A percentile compares a stretch with the other conserved stretches of the same genome.
These are phyloP conservation scores for Cucurbita argyrosperma DNA, from an alignment of 306 rosid species.

Conservation along the genomic window DNA sequence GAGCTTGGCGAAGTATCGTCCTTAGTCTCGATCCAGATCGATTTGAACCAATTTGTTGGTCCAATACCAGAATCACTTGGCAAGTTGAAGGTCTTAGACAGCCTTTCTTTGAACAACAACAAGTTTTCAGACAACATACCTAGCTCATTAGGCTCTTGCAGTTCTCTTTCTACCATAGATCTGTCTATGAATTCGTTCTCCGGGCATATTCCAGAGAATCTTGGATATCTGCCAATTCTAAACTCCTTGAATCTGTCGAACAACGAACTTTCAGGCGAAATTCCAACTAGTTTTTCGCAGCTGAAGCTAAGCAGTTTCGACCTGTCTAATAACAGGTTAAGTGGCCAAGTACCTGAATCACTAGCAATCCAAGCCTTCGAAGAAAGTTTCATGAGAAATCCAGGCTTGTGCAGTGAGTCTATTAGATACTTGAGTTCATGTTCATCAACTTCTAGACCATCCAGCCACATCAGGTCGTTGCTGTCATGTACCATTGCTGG, in stretches of 20 bases:
- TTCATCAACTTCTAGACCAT: constrained; percentile 16
- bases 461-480: constrained; percentile 16
- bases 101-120: constrained; percentile 36
- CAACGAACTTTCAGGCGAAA: constrained; percentile 50
- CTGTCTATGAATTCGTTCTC: constrained; percentile 45
- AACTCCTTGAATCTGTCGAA: constrained; percentile 68
- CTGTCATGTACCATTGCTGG: constrained; percentile 35
- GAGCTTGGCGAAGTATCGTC: constrained; percentile 44
- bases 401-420: constrained; percentile 57
- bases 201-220: constrained; percentile 41
- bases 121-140: constrained; percentile 55
- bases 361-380: constrained; percentile 42
- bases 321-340: constrained; percentile 45
- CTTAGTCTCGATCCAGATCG: constrained; percentile 32
- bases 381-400: constrained; percentile 56
- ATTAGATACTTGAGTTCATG: constrained; percentile 28
- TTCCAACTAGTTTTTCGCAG: constrained; percentile 45
- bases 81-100: constrained; percentile 34
- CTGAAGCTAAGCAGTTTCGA: constrained; percentile 62
- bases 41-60: constrained; percentile 47
- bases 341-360: constrained; percentile 51
- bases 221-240: constrained; percentile 49
- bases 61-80: constrained; percentile 51
- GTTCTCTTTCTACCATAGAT: constrained; percentile 37
- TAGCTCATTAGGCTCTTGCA: constrained; percentile 54